A percentile compares a stretch with the other conserved stretches of the same genome.
Evolutionary conservation across 768 basidiomycete species (phyloP).

Genomic region (Podaxis carcinomalis): DNA sequence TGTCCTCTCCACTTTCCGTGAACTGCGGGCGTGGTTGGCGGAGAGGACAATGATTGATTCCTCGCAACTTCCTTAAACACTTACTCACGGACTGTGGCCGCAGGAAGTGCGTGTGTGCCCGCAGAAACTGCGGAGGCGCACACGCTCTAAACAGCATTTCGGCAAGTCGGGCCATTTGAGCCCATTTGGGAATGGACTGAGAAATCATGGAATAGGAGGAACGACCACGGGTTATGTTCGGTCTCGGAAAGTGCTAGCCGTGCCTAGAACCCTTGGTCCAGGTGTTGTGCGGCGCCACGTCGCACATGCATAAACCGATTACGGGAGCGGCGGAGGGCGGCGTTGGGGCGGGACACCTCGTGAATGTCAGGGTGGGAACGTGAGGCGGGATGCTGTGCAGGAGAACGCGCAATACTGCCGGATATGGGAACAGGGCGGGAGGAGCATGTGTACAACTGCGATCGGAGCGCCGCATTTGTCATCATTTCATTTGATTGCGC

Average conservation of each 20-base stretch:
- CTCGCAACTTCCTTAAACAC: neutral
- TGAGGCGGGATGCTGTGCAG: neutral
- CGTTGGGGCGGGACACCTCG: neutral
- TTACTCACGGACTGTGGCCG: neutral
- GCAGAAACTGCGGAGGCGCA: slow-evolving; percentile 1
- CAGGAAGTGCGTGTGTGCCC: neutral
- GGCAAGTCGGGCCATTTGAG: neutral
- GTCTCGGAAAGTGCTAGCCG: neutral
- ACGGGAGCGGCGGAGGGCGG: neutral
- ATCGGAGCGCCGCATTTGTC: slow-evolving; percentile 10
- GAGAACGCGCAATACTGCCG: neutral
- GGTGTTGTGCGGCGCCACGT: neutral
- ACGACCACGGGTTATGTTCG: neutral
- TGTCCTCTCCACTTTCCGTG: neutral
- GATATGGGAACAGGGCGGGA: slow-evolving; percentile 1
- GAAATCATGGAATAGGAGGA: neutral
- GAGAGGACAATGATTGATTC: neutral
- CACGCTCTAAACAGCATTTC: neutral
- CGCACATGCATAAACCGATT: neutral
- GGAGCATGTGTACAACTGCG: slow-evolving; percentile 1
- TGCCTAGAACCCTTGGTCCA: neutral
- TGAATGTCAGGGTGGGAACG: neutral
- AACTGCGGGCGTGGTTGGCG: neutral
- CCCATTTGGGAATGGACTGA: neutral
- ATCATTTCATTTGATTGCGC: neutral